These are phyloP conservation scores for Fraxinus ornus DNA, from an alignment of 305 asterid species.

Conservation along the genomic window DNA sequence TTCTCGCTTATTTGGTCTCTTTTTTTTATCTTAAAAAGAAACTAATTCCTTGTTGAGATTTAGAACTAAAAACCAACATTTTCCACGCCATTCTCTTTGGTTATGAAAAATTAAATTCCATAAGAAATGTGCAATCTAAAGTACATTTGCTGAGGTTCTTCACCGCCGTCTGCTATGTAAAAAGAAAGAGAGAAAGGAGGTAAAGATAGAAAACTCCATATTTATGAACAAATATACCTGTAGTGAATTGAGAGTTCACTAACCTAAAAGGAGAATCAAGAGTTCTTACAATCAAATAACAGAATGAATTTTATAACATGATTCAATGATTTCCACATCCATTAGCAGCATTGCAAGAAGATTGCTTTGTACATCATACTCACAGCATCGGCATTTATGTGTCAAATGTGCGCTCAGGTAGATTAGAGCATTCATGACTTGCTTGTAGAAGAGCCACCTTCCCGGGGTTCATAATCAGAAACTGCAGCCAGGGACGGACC, in stretches of 20 bases:
- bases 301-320: slow-evolving; percentile 17
- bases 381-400: not conserved
- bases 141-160: slow-evolving; percentile 18
- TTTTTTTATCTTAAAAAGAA: too few species aligned
- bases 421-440: too few species aligned
- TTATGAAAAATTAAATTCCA: slow-evolving; percentile 23
- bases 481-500: too few species aligned
- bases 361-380: too few species aligned
- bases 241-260: slow-evolving; percentile 26
- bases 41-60: too few species aligned
- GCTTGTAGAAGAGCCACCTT: too few species aligned
- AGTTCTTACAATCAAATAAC: slow-evolving; percentile 27
- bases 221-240: slow-evolving; percentile 17
- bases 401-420: too few species aligned
- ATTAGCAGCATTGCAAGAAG: not conserved
- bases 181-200: not conserved
- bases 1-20: too few species aligned
- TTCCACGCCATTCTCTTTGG: slow-evolving; percentile 27
- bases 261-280: slow-evolving; percentile 38
- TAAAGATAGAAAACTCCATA: not conserved
- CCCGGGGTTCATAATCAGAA: too few species aligned
- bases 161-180: slow-evolving; percentile 24
- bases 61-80: not conserved
- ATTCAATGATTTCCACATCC: slow-evolving; percentile 18
- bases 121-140: slow-evolving; percentile 15